Conservation (phyloP, 306 rosid genomes). For the Cucurbita pepo region DNA sequence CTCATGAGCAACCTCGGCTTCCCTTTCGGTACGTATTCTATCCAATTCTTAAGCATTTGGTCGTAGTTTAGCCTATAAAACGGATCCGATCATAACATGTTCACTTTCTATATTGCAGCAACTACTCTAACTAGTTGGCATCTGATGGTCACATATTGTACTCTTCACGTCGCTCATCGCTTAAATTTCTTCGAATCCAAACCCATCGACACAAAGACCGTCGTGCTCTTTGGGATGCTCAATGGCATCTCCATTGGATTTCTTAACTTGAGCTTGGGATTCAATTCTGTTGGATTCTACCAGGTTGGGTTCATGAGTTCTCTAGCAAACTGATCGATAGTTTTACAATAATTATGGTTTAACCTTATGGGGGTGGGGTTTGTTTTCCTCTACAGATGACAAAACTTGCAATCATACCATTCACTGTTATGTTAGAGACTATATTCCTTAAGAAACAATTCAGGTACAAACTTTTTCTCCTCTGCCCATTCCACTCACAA, state of each 20-base stretch:
- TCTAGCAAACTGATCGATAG: not conserved
- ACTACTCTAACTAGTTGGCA: slow-evolving; percentile 99
- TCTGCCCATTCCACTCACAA: not conserved
- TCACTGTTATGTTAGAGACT: slow-evolving; percentile 79
- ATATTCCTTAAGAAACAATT: slow-evolving; percentile 67
- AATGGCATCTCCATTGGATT: slow-evolving; percentile 91
- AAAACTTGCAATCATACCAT: slow-evolving; percentile 96
- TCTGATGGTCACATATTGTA: slow-evolving; percentile 85
- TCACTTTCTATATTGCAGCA: slow-evolving; percentile 21
- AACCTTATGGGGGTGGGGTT: not conserved
- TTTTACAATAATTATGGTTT: not conserved
- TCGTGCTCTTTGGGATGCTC: slow-evolving; percentile 72
- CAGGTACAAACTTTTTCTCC: slow-evolving; percentile 34
- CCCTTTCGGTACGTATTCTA: slow-evolving; percentile 45
- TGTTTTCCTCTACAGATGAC: slow-evolving; percentile 53
- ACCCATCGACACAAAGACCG: slow-evolving; percentile 66
- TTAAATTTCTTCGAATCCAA: slow-evolving; percentile 61
- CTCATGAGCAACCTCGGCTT: slow-evolving; percentile 98
- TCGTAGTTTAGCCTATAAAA: no score
- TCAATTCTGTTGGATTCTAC: slow-evolving; percentile 92
- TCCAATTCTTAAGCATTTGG: not conserved
- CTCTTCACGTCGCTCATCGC: slow-evolving; percentile 80
- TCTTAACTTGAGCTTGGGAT: slow-evolving; percentile 89
- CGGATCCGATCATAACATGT: no score
- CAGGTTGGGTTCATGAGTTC: slow-evolving; percentile 33